Evolutionary conservation across 208 protist species (phyloP), one percentile per base, ranked within the genome.

Genomic region (Vickermania ingenoplastis): DNA sequence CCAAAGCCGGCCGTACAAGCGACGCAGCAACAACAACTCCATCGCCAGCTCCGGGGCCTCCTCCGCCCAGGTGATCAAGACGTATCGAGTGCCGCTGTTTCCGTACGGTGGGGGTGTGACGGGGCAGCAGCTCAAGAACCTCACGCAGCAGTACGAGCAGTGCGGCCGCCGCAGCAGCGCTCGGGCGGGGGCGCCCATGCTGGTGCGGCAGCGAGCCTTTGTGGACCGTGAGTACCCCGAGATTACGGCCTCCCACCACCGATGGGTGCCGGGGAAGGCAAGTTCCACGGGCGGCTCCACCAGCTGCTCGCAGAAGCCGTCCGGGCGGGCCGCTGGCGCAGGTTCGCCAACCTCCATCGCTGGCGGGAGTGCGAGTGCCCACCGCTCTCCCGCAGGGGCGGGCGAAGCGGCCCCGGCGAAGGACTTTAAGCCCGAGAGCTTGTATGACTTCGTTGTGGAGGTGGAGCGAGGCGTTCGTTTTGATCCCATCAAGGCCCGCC

Each of bases 361-460:
- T n/a, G 73, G 73, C 31, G 71, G 73, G 58, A 59, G 61, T 14
- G 55, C 60, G 22, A 86, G 88, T 57, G 65, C 71, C 59, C 48
- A 31, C 41, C 52, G 67, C 41, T 52, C 54, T 14, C 86, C 79
- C 69, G 36, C 58, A 25, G 84, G 89, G 66, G 72, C 76, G 48
- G 55, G 66, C 25, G 54, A 52, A 25, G 63, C 57, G 3, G 70
- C 67, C 29, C 65, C 69, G 31, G 53, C 58, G 1, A 58, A 52
- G 11, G 57, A 51, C 21, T 91, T 91, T 62, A 55, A 73, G 29
- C 81, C 83, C 11, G 73, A 48, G 21, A 90, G 84, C 30, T 78
- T 78, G 45, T 94, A 87, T 61, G 82, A 94, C 56, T 94, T 94
- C 64, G 88, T 94, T 1, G 83, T 90, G 11, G 83, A 94, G 61